Base-by-base conservation (phyloP, 2,329 filamentous ascomycete species). In the Decorospora gaudefroyi region DNA sequence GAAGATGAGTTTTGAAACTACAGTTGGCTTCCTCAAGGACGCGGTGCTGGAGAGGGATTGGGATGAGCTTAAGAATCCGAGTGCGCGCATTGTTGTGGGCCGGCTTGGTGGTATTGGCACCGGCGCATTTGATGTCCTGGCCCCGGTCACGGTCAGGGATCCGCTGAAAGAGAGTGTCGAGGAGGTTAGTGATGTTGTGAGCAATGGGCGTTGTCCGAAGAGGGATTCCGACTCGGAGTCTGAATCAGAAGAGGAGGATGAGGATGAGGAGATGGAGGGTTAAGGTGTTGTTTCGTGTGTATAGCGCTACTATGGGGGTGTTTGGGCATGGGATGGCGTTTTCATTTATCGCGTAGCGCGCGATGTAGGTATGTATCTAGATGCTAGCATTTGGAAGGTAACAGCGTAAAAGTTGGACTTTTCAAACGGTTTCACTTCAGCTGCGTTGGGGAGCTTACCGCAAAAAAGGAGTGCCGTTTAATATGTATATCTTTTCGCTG, bases 1-100 rank as follows among this genome's bases (percentile, higher is more conserved):
- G 73, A 97, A 97, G 80, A 97, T 97, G 92, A 95, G 89, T 70
- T 99, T 97, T 74, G 93, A 99, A 80, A 99, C 93, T 3, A 99
- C 93, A 2, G 81, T 97, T 26, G 86, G 87, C 1, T 96, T 96
- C 77, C 78, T 99, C 63, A 91, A 88, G 70, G 93, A 97, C 66
- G 91, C 93, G 1, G 86, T 96, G 17, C 76, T 95, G 45, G 90
- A 95, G 64, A 85, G 88, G 35, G 93, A 97, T 70, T 89, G 84
- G 79, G 93, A 99, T 70, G 87, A 93, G 62, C 76, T 99, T 49
- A 83, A 80, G 47, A 90, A 87, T 48, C 93, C 95, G 0, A 93
- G 87, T 70, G 86, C 88, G 51, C 82, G 92, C 46, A 88, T 99
- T 62, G 91, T 97, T 34, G 85, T 93, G 67, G 93, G 95, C 11